Percentiles rank a stretch among this genome's conserved stretches.
phyloP scores from a whole-genome alignment of 2,329 filamentous ascomycete genomes.

The Monilinia vaccinii-corymbosi region DNA sequence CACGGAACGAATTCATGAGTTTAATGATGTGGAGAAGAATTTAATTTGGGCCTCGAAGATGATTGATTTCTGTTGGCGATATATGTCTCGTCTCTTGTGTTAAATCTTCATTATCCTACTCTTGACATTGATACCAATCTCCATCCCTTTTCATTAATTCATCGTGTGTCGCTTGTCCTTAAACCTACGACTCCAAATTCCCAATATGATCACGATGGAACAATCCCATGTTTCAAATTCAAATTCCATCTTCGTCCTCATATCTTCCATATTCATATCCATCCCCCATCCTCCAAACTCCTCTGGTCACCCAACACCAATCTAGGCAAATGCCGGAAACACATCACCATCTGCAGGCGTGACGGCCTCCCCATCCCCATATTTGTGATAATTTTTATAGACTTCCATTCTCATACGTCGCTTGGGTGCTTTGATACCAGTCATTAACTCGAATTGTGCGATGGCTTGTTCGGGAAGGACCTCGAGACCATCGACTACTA shows the following conservation, averaged over 20 bases:
- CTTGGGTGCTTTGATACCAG: slow-evolving; percentile 61
- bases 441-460: slow-evolving; percentile 75
- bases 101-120: background rate
- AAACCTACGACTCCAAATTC: background rate
- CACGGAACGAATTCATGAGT: background rate
- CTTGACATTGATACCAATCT: background rate
- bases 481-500: slow-evolving; percentile 67
- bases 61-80: too few relatives aligned
- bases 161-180: background rate
- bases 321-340: background rate
- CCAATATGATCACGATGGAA: background rate
- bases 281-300: background rate
- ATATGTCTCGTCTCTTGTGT: too few relatives aligned
- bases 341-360: background rate
- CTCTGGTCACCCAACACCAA: background rate
- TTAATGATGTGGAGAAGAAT: background rate
- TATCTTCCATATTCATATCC: background rate
- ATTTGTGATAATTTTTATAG: slow-evolving; percentile 22
- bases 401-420: slow-evolving; percentile 51
- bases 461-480: slow-evolving; percentile 71
- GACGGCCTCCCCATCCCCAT: slow-evolving; percentile 13
- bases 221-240: background rate
- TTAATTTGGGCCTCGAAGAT: background rate
- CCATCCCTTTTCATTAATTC: background rate
- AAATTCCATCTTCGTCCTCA: background rate